Evolutionary conservation across 306 rosid species (phyloP), one percentile per base, ranked within the genome.

Genomic region (Parietaria judaica): DNA sequence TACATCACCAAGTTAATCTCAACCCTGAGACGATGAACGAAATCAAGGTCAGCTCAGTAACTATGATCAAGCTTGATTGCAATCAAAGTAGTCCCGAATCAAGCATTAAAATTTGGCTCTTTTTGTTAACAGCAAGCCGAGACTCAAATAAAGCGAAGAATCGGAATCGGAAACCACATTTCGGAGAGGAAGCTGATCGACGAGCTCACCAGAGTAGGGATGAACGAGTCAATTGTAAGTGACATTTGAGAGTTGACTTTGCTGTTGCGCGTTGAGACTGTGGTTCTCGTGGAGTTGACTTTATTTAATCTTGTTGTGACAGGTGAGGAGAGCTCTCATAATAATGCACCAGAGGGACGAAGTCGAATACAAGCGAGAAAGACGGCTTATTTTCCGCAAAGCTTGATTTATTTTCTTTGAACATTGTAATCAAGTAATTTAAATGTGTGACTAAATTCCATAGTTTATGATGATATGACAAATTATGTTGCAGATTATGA

Each of bases 311-410:
- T 59, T 4, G 36, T 44, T 10, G 1, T 60, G 35, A 72, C 95
- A 92, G 99, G 95, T 92, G 63, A 86, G 99, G 78, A 86, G 96
- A 77, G 99, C 99, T 62, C 95, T 92, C 49, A 66, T 92, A 66
- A 83, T 86, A 58, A 92, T 92, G 99, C 99, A 92, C 78, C 99
- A 88, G 79, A 84, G 96, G 73, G 99, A 92, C 7, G 99, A 92
- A 84, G 89, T 92, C n/a, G 96, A 92, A 66, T 92, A 92, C 80
- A 92, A 88, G 78, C 78, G 99, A 70, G 99, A 88, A 63, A 84
- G 90, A 63, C 92, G 95, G 37, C 74, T 86, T 61, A 71, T 92
- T 75, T 72, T 49, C 49, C 82, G 99, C 60, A 92, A 92, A 76
- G 88, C 90, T 11, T 92, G 65, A 64, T 43, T 35, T 5, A 41